Percentiles rank a stretch among this genome's conserved stretches.
Conservation (phyloP, 257 asterid species). For the Solanum rostratum region DNA sequence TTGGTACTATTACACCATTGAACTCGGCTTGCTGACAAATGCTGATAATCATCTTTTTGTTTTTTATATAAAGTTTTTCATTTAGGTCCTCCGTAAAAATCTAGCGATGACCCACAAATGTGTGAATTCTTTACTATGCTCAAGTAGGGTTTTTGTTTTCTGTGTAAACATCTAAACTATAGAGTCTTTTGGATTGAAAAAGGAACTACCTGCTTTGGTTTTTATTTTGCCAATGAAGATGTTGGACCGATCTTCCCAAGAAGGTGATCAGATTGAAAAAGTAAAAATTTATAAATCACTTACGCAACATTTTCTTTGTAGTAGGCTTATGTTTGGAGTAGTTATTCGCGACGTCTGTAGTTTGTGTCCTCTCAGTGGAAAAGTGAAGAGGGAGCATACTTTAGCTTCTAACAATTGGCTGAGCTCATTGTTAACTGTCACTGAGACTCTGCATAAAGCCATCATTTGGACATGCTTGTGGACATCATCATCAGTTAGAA, state of each 20-base stretch:
- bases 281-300: neutral
- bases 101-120: neutral
- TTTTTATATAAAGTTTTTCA: neutral
- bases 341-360: neutral
- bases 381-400: neutral
- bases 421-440: neutral
- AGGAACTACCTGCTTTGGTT: neutral
- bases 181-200: neutral
- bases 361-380: neutral
- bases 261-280: neutral
- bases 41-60: neutral
- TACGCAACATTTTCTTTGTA: neutral
- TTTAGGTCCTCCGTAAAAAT: neutral
- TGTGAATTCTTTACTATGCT: neutral
- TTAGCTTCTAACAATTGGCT: neutral
- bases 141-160: neutral
- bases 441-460: neutral
- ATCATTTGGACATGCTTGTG: neutral
- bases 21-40: neutral
- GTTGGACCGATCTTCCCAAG: neutral
- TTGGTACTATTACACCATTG: neutral
- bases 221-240: neutral
- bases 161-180: neutral
- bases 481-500: neutral
- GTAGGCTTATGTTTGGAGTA: neutral